Conservation (phyloP, 305 asterid genomes). For the Fraxinus greggii region DNA sequence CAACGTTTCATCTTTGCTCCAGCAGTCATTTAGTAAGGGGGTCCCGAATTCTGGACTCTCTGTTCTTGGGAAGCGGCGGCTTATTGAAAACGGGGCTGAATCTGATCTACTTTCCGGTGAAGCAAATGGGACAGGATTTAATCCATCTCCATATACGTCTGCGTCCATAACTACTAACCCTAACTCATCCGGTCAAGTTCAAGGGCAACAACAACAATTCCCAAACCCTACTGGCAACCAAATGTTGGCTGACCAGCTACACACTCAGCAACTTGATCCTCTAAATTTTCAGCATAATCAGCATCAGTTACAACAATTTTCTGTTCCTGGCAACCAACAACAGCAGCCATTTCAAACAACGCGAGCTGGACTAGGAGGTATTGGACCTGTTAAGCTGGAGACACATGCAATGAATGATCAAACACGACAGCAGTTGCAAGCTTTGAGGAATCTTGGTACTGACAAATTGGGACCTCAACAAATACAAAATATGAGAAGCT, state of each 20-base stretch:
- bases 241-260: constrained; percentile 65
- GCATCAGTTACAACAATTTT: constrained; percentile 60
- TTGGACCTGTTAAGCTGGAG: constrained; percentile 62
- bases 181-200: constrained; percentile 57
- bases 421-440: constrained; percentile 61
- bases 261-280: constrained; percentile 57
- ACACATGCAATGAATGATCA: constrained; percentile 63
- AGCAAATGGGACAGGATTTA: constrained; percentile 70
- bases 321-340: constrained; percentile 43
- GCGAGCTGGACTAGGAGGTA: constrained; percentile 63
- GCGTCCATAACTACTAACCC: constrained; percentile 47
- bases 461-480: constrained; percentile 81
- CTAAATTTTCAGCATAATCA: constrained; percentile 63
- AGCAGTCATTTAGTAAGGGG: background rate
- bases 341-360: constrained; percentile 61
- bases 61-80: constrained; percentile 63
- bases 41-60: constrained; percentile 19
- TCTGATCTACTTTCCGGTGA: constrained; percentile 57
- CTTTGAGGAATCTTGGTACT: constrained; percentile 46
- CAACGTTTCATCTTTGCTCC: background rate
- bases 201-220: constrained; percentile 61
- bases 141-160: constrained; percentile 49
- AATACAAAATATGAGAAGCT: constrained; percentile 56
- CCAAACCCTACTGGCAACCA: constrained; percentile 52
- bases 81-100: constrained; percentile 62